Evolutionary conservation across 1,284 basidiomycete species (phyloP), one percentile per base, ranked within the genome.

Genomic region (Ustilago cynodontis): DNA sequence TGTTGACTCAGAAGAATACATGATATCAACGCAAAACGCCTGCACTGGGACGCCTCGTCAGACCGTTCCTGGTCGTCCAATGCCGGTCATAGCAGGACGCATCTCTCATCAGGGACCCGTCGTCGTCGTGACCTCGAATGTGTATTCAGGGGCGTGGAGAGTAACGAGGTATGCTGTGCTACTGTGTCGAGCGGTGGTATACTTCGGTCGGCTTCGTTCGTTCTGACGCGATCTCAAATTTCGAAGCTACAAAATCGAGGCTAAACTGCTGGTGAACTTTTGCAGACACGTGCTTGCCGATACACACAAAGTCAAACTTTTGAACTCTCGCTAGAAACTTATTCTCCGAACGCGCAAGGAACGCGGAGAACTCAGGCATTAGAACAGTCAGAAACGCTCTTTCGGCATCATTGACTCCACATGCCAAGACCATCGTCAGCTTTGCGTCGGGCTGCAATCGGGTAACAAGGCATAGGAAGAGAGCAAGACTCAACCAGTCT

Each of bases 401-500:
- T 39, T 57, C 47, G 26, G 29, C 41, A 45, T 58, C 41, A 26
- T 26, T 3, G 24, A 53, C 56, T 59, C 60, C 66, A 59, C 57
- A 67, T 60, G 71, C 71, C 71, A 73, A 68, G 71, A 65, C 61
- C 16, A 0, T 22, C 65, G 51, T 67, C 22, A 3, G 14, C 16
- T 41, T 67, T 54, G 61, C 70, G 64, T 67, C 57, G 20, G 13
- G 7, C 41, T 20, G 3, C 18, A 4, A 16, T 13, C 7, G 24
- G 14, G 22, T 13, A 0, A 10, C 14, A 5, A 26, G 58, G 70
- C 70, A 47, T 16, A 7, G 20, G 49, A 57, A 33, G 65, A 72
- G 70, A 72, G 70, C 70, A 72, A 72, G 70, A 72, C 24, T 58
- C 24, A 22, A 43, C 28, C 14, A 41, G 37, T 58, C 63, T 65